Evolutionary conservation across 2,329 filamentous ascomycete species (phyloP), one percentile per base, ranked within the genome.

Genomic region (Diatrype stigma): DNA sequence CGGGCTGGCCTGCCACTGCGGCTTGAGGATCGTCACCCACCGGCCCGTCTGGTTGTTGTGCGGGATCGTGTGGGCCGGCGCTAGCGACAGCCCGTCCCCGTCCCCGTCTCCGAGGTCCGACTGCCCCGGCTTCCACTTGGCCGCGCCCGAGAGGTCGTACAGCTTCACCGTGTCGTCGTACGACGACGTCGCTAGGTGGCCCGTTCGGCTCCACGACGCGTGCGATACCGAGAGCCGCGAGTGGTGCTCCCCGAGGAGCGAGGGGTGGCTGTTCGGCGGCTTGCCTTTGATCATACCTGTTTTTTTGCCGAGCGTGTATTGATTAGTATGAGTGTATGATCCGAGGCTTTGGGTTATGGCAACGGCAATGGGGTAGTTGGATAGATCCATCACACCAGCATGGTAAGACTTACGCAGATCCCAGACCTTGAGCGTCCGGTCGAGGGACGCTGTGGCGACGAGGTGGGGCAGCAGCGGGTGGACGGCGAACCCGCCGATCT

Each of bases 101-200:
- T 23, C 11, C 3, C 10, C 14, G 96, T 88, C 7, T 81, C 76
- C 67, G 11, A 96, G 67, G 2, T 79, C 76, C 47, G n/a, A n/a
- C n/a, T 81, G 75, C 0, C 79, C 84, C 1, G 73, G 67, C 57
- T 73, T 77, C 84, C 84, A 92, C 1, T 74, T 72, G 0, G 73
- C 68, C 0, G 85, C 77, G 8, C 80, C 77, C 0, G 80, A 76
- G 59, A 96, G 89, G 59, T 92, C 82, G 71, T 97, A 90, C 10
- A 99, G 87, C 65, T 97, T 97, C 57, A 99, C 81, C 0, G 89
- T 96, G 61, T 99, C 91, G 63, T 99, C 94, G 66, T 99, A 99
- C 0, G 88, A 93, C 0, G 91, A 88, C 0, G 94, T 99, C 0
- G 92, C 94, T 5, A 99, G 76, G 57, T 96, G 89, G 0, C 93